phyloP scores from a whole-genome alignment of 148 eudicot species.

The Salicornia ramosissima region DNA sequence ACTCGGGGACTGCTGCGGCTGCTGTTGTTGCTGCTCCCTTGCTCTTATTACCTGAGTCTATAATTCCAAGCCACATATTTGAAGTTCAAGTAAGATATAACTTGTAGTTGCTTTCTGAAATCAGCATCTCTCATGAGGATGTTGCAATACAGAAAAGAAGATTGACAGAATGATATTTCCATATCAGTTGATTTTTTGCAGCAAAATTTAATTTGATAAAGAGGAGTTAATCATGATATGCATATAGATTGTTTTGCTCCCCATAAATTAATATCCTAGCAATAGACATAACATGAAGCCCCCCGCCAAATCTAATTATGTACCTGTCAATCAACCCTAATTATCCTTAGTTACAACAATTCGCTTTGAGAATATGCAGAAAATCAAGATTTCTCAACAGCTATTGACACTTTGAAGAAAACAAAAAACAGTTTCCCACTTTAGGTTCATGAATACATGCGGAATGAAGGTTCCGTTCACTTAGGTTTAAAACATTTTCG shows the following conservation, averaged over 20 bases:
- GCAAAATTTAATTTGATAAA: background rate
- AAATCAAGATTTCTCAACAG: background rate
- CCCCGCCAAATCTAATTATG: background rate
- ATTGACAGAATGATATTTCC: background rate
- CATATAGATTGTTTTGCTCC: background rate
- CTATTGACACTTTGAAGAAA: background rate
- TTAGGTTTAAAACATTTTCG: too few relatives aligned
- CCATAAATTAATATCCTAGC: background rate
- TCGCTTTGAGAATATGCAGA: background rate
- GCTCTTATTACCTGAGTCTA: constrained; percentile 65
- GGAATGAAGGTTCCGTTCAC: too few relatives aligned
- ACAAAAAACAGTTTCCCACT: background rate
- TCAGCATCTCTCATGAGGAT: background rate
- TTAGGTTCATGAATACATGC: background rate
- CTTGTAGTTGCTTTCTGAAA: background rate
- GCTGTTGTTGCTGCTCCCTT: constrained; percentile 64
- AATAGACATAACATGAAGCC: background rate
- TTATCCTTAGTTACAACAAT: background rate
- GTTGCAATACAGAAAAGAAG: background rate
- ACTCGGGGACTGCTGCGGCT: constrained; percentile 45
- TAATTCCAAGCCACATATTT: constrained; percentile 10
- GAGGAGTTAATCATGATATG: background rate
- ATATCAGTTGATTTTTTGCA: background rate
- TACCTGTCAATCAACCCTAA: background rate
- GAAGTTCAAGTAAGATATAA: background rate